Conservation (phyloP, 495 filamentous ascomycete genomes). For the Penicillium verhagenii region DNA sequence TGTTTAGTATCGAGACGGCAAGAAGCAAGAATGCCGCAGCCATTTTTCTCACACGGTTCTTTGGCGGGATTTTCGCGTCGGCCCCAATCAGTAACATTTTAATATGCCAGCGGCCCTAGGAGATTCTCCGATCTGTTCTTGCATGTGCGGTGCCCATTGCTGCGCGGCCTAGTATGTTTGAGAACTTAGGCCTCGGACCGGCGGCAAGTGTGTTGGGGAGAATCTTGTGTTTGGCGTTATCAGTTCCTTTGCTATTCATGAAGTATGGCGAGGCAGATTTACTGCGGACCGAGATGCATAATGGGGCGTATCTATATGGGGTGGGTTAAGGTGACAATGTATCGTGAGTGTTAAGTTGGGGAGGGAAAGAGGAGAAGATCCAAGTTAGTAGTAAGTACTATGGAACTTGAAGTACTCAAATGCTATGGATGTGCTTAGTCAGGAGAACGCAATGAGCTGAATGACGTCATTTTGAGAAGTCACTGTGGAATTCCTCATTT, state of each 20-base stretch:
- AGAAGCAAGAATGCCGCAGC: conserved; percentile 32
- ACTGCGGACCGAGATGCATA: neutral
- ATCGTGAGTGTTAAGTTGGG: neutral
- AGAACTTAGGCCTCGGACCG: conserved; percentile 30
- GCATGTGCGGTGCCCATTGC: conserved; percentile 35
- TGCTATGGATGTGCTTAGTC: too few species aligned
- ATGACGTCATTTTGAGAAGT: too few species aligned
- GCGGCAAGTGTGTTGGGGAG: conserved; percentile 34
- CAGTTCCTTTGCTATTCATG: conserved; percentile 39
- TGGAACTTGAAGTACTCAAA: too few species aligned
- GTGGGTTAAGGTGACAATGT: too few species aligned
- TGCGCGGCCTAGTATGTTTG: conserved; percentile 35
- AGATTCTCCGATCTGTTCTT: conserved; percentile 42
- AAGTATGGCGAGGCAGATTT: conserved; percentile 15
- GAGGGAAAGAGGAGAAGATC: neutral
- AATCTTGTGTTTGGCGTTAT: conserved; percentile 28
- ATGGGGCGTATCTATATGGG: neutral
- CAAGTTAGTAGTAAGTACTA: too few species aligned
- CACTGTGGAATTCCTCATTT: too few species aligned
- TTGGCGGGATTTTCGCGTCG: conserved; percentile 48
- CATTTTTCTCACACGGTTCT: conserved; percentile 45
- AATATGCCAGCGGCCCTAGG: conserved; percentile 47
- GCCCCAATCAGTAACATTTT: conserved; percentile 47
- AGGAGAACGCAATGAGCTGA: too few species aligned
- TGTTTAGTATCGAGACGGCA: conserved; percentile 47